Conservation (phyloP, 2,329 filamentous ascomycete species). For the Apiospora koreana region DNA sequence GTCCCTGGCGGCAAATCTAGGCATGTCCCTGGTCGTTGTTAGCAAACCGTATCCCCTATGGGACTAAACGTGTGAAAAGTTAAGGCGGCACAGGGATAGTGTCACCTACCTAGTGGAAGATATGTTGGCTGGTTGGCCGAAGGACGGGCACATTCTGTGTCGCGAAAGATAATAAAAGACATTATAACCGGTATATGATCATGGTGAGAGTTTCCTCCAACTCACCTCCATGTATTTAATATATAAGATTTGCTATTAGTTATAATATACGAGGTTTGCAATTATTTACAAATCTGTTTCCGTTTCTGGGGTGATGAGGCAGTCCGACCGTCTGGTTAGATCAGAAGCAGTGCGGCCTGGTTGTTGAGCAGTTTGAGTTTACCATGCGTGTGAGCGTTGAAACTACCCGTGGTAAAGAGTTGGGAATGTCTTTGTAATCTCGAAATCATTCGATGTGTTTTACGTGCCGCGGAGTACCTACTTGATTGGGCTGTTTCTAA, state of each 20-base stretch:
- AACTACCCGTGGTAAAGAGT: background rate
- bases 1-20: background rate
- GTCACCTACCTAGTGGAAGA: background rate
- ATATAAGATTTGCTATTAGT: no score
- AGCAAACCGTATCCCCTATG: background rate
- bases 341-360: background rate
- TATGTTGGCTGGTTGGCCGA: background rate
- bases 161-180: conserved; percentile 1
- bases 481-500: background rate
- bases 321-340: background rate
- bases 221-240: background rate
- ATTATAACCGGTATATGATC: background rate
- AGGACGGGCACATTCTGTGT: background rate
- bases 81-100: background rate
- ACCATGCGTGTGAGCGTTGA: background rate
- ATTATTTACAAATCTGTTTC: background rate
- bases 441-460: no score
- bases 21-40: background rate
- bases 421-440: background rate
- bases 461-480: no score
- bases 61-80: background rate
- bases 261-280: background rate
- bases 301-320: background rate
- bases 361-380: background rate
- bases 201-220: background rate